Base-by-base conservation (phyloP, 225 moss, liverwort and hornwort species). In the Neckera pumila region DNA sequence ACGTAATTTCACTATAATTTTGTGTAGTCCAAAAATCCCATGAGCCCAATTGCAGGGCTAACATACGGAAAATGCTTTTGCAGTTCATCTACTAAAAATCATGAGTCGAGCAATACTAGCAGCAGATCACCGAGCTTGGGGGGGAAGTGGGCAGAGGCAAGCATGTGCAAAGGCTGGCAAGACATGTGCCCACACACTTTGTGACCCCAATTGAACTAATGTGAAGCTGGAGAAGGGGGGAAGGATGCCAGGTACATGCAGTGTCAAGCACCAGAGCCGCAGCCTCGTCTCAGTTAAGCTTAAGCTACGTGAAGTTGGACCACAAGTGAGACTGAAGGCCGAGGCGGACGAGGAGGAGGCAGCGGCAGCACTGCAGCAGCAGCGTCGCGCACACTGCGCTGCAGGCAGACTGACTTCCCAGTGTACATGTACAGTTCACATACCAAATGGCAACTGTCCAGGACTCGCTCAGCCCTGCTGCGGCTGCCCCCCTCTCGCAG, bases 131-230 rank as follows among this genome's bases (percentile, higher is more conserved):
- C 45, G 8, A 49, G 33, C 49, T 75, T 21, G 4, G 11, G 45
- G 31, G 34, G 54, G 36, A 57, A 81, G 56, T 54, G 81, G 22
- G 81, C 81, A 81, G 63, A 10, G 10, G 10, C 58, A 72, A 73
- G 69, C 92, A 92, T 92, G 92, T 92, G 90, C 92, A 70, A 88
- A 84, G 76, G 62, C 92, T 92, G 92, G 69, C 92, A 90, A 47
- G 61, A 42, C 92, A 92, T 90, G 92, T 92, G 92, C 61, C 70
- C 81, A 8, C 90, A 92, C 88, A 79, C 86, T 84, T 92, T 83
- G 80, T 25, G 75, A 45, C 76, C 42, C 81, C 36, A 3, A 49
- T 12, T 49, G 0, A 91, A 81, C 85, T 83, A 58, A 73, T 64
- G 69, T 82, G 83, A 87, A 83, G 66, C 61, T 58, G 40, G 8